Evolutionary conservation across 225 moss, liverwort and hornwort genomes (phyloP).

Genomic region (Bryoerythrophyllum caledonicum): DNA sequence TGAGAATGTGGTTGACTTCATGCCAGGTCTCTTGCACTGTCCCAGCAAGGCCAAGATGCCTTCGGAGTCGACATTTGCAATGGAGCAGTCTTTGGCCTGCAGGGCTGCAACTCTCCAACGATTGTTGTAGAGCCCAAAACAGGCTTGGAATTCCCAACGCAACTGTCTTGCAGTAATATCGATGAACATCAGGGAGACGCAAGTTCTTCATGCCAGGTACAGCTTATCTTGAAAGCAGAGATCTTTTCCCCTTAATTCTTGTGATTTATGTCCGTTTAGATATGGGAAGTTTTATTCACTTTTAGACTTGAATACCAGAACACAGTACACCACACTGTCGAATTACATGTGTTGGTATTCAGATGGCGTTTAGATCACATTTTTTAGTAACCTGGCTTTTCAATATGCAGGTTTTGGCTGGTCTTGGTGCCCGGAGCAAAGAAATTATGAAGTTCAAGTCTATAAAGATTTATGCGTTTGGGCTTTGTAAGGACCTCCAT

Average conservation of each 20-base stretch:
- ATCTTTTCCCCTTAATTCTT: not conserved
- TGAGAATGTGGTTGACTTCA: constrained; percentile 21
- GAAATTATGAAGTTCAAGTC: constrained; percentile 61
- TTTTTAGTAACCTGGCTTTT: not conserved
- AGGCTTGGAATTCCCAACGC: constrained; percentile 57
- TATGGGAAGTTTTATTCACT: constrained; percentile 7
- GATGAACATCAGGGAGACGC: constrained; percentile 43
- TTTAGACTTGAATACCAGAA: not conserved
- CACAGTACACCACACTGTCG: not conserved
- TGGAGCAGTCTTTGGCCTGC: constrained; percentile 30
- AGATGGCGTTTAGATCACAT: not conserved
- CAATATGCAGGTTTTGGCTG: constrained; percentile 50
- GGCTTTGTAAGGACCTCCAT: constrained; percentile 50
- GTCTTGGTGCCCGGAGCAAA: constrained; percentile 71
- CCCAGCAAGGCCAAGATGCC: constrained; percentile 33
- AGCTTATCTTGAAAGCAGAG: not conserved
- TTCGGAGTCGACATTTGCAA: constrained; percentile 28
- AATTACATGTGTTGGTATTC: not conserved
- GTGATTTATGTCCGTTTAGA: not conserved
- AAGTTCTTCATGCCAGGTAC: constrained; percentile 55
- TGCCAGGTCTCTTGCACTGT: constrained; percentile 37
- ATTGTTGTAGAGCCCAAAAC: constrained; percentile 61
- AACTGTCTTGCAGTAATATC: constrained; percentile 37
- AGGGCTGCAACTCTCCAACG: constrained; percentile 24
- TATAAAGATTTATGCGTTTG: constrained; percentile 73